Evolutionary conservation across 805 yeast species (phyloP).

Genomic region (Wickerhamiella shivajii): DNA sequence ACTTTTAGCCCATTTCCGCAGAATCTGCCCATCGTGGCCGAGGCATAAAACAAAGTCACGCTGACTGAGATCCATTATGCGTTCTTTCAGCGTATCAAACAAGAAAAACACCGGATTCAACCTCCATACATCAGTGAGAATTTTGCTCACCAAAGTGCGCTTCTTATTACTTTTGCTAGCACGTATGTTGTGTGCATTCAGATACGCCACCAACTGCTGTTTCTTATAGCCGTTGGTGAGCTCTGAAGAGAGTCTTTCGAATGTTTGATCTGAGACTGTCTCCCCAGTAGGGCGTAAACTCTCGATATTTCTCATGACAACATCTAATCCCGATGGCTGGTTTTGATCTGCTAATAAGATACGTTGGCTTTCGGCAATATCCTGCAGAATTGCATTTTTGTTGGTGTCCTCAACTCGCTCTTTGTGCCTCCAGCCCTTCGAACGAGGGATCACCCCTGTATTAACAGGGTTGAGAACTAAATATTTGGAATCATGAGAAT

Average conservation of each 20-base stretch:
- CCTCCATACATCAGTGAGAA: conserved; percentile 28
- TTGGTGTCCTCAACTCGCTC: no score
- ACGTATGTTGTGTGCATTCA: neutral
- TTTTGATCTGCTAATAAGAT: neutral
- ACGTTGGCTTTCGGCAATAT: no score
- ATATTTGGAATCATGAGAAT: no score
- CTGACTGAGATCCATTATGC: conserved; percentile 24
- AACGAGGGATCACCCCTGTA: no score
- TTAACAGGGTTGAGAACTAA: no score
- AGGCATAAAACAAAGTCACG: conserved; percentile 31
- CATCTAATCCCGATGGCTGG: neutral
- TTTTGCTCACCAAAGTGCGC: conserved; percentile 7
- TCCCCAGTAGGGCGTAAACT: neutral
- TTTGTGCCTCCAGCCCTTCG: no score
- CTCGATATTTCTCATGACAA: conserved; percentile 1
- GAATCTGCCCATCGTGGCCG: conserved; percentile 28
- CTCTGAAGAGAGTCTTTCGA: conserved; percentile 16
- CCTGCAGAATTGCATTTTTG: no score
- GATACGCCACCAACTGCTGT: conserved; percentile 16
- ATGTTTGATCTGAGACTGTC: conserved; percentile 15
- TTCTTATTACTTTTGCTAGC: conserved; percentile 1
- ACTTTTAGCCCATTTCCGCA: conserved; percentile 29
- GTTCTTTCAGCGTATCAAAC: conserved; percentile 26
- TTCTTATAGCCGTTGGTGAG: conserved; percentile 19
- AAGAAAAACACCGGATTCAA: conserved; percentile 18